Percentiles rank a stretch among this genome's conserved stretches.
These are phyloP conservation scores for Vigna nakashimae DNA, from an alignment of 306 rosid species.

Conservation along the genomic window DNA sequence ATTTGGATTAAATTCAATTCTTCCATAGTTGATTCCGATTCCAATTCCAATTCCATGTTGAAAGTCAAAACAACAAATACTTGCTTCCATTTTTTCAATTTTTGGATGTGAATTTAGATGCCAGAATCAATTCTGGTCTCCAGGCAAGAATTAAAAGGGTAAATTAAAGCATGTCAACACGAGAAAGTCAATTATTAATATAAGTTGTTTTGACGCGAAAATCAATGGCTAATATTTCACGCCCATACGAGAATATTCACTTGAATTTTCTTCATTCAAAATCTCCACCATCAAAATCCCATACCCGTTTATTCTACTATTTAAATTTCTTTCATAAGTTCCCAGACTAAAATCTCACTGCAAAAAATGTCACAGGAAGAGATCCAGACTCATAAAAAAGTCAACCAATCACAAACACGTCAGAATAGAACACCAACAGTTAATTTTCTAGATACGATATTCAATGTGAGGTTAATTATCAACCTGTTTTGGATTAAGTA, in stretches of 20 bases:
- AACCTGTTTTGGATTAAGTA: conserved; percentile 78
- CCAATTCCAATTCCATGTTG: not conserved
- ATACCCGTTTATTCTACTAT: not conserved
- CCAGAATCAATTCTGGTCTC: not conserved
- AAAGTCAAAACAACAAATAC: not conserved
- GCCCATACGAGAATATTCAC: not conserved
- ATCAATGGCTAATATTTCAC: not conserved
- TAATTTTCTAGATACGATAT: not conserved
- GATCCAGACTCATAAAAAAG: not conserved
- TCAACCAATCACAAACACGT: not conserved
- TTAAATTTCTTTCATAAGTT: not conserved
- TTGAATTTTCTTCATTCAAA: not conserved
- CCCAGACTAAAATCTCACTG: not conserved
- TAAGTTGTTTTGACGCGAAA: not conserved
- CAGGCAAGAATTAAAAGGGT: not conserved
- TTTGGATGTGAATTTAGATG: too few species aligned
- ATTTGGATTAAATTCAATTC: not conserved
- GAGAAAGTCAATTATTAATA: not conserved
- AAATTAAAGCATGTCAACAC: too few species aligned
- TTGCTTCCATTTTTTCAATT: not conserved
- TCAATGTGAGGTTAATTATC: not conserved
- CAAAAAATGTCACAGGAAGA: not conserved
- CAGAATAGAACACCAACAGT: not conserved
- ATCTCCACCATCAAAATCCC: not conserved
- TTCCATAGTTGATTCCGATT: not conserved